phyloP scores from a whole-genome alignment of 192 early-diverging fungal species.

The Podila epicladia region DNA sequence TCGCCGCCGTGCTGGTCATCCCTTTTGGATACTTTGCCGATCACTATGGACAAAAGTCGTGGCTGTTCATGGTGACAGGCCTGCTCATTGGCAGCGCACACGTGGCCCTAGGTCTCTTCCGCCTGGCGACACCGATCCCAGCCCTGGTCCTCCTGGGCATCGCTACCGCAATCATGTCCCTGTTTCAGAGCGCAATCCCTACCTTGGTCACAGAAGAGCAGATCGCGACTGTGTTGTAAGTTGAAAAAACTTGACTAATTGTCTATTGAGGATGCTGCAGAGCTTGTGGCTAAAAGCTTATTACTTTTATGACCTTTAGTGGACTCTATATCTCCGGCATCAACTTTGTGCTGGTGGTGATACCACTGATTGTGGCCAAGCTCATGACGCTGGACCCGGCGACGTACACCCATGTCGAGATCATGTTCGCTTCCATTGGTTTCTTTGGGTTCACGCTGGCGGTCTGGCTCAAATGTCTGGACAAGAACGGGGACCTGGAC shows the following conservation, averaged over 20 bases:
- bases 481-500: constrained; percentile 19
- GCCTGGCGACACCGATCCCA: constrained; percentile 53
- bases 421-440: constrained; percentile 18
- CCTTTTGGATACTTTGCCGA: constrained; percentile 63
- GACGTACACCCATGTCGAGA: constrained; percentile 15
- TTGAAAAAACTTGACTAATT: not conserved
- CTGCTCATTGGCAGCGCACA: constrained; percentile 56
- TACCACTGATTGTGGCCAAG: constrained; percentile 65
- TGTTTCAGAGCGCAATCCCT: constrained; percentile 63
- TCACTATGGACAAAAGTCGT: constrained; percentile 55
- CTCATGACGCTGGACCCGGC: constrained; percentile 54
- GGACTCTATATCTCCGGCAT: constrained; percentile 59
- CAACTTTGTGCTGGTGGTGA: constrained; percentile 61
- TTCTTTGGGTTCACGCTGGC: constrained; percentile 11
- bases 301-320: constrained; percentile 6
- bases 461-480: constrained; percentile 23
- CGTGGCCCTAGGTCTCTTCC: constrained; percentile 48
- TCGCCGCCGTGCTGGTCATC: constrained; percentile 63
- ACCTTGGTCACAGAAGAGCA: constrained; percentile 53
- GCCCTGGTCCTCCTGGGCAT: constrained; percentile 57
- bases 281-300: too few relatives aligned
- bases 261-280: not conserved
- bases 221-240: constrained; percentile 56
- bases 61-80: constrained; percentile 57
- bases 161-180: constrained; percentile 57